Base-by-base conservation (phyloP, 495 filamentous ascomycete genomes). In the Lasiosphaeria hispida region DNA sequence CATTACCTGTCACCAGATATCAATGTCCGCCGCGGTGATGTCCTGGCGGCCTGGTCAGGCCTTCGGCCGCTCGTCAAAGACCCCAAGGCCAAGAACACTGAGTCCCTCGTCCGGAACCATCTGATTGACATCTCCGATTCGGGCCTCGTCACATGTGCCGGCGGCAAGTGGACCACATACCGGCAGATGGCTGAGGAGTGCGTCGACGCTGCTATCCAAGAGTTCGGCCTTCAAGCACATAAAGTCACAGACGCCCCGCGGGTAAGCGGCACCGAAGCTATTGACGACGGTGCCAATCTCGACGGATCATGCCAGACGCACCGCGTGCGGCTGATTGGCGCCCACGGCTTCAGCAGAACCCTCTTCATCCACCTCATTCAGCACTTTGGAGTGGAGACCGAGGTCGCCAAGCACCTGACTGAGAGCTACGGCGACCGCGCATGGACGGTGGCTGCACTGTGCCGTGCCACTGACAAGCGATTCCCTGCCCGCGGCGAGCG, bases 131-230 rank as follows among this genome's bases (percentile, higher is more conserved):
- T 93, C 23, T 96, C 93, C 10, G 71, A 81, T 1, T 92, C 90
- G 8, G 94, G 94, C 3, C 85, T 98, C 33, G 71, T 98, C 49
- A 98, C 94, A 41, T 92, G 90, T 69, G 91, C 93, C n/a, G 94
- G 94, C 59, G 94, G 94, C 17, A 97, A 97, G 75, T 98, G 94
- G 94, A 98, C 94, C 3, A 98, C 94, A 5, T 98, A 98, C 75
- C 87, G 94, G 35, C 92, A 98, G 69, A 98, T 98, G 94, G 91
- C 94, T 37, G 93, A 98, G 75, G 93, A 98, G 70, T 87, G 89
- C 52, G 94, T 98, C 34, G 93, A 98, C 64, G 88, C 92, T 60
- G 93, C 93, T 14, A 81, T 98, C 69, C 78, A 81, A 36, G 74
- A 80, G 18, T 98, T 96, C 72, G 74, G 79, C 38, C 85, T 97